Conservation (phyloP, 352 stramenopile genomes). For the Pythium chondricola region DNA sequence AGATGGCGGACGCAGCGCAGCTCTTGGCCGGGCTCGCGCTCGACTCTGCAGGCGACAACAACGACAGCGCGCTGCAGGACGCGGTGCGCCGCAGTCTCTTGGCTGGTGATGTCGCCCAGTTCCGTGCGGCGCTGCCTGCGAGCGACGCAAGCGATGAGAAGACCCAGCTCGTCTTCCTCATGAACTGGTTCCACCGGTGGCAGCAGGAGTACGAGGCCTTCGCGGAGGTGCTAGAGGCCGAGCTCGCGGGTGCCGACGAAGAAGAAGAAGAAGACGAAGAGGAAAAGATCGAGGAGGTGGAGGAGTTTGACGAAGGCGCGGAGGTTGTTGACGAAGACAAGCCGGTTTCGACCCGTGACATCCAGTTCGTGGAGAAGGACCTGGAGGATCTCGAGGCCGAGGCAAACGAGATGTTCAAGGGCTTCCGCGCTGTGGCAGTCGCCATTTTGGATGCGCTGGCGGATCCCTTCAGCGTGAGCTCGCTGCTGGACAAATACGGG, state of each 20-base stretch:
- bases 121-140: conserved; percentile 26
- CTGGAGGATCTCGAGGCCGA: conserved; percentile 70
- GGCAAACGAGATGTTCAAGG: conserved; percentile 53
- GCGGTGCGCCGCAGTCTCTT: conserved; percentile 58
- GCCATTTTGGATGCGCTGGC: conserved; percentile 41
- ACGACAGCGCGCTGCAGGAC: conserved; percentile 33
- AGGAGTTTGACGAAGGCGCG: conserved; percentile 3
- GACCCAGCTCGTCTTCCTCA: conserved; percentile 58
- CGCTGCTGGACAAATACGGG: conserved; percentile 59
- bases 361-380: conserved; percentile 45
- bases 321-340: conserved; percentile 7
- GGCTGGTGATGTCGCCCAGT: conserved; percentile 37
- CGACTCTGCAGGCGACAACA: conserved; percentile 11
- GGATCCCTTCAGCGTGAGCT: conserved; percentile 28
- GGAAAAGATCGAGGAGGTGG: conserved; percentile 9
- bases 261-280: conserved; percentile 21
- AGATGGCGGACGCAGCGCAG: conserved; percentile 30
- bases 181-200: conserved; percentile 85
- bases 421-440: conserved; percentile 49
- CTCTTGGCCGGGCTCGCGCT: conserved; percentile 43
- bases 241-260: conserved; percentile 31
- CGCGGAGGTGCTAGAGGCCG: conserved; percentile 56
- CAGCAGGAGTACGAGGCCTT: conserved; percentile 85
- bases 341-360: conserved; percentile 1
- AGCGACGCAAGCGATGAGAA: conserved; percentile 16